phyloP scores from a whole-genome alignment of 495 filamentous ascomycete genomes.

The Neurospora discreta region DNA sequence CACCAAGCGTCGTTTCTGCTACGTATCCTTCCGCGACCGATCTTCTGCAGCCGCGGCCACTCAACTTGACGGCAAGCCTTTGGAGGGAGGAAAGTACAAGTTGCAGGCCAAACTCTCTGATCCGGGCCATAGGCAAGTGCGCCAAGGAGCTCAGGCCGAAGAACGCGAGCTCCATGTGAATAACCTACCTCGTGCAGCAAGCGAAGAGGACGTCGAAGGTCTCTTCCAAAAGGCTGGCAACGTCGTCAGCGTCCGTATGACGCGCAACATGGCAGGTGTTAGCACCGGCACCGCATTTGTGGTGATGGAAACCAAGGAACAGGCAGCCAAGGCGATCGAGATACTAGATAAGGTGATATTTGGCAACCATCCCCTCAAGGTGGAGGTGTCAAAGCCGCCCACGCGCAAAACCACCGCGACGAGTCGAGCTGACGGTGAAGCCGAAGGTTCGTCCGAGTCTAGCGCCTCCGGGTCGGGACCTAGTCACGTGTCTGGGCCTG shows the following conservation, averaged over 20 bases:
- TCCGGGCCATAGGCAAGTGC: conserved; percentile 61
- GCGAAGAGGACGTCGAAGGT: conserved; percentile 55
- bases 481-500: conserved; percentile 5
- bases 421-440: conserved; percentile 12
- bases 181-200: conserved; percentile 56
- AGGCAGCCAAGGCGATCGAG: conserved; percentile 53
- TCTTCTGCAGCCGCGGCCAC: conserved; percentile 55
- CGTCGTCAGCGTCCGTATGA: conserved; percentile 55
- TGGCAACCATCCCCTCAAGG: conserved; percentile 57
- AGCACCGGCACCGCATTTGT: conserved; percentile 70
- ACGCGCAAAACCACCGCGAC: conserved; percentile 34
- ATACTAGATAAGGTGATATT: conserved; percentile 62
- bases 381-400: conserved; percentile 44
- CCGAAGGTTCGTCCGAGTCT: conserved; percentile 21
- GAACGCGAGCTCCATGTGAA: conserved; percentile 76
- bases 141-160: conserved; percentile 75
- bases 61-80: conserved; percentile 52
- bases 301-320: conserved; percentile 60
- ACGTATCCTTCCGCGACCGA: conserved; percentile 68
- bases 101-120: conserved; percentile 75
- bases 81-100: conserved; percentile 50
- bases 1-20: conserved; percentile 83
- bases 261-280: conserved; percentile 49
- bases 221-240: conserved; percentile 66
- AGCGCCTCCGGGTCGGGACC: background rate